Evolutionary conservation across 306 rosid genomes (phyloP), one percentile per base, ranked within the genome.

Genomic region (Fragaria vesca): DNA sequence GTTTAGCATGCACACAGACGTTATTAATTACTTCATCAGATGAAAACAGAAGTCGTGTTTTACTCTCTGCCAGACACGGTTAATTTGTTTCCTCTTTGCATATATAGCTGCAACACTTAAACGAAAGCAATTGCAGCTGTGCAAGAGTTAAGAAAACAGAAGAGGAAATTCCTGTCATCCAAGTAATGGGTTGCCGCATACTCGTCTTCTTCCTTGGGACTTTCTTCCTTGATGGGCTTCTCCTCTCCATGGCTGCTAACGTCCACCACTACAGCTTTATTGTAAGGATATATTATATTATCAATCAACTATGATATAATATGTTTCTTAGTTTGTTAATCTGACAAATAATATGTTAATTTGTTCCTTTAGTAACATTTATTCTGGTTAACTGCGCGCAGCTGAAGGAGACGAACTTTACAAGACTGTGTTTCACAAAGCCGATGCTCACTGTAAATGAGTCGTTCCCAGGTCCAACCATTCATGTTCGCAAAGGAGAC

Each of bases 391-490:
- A 20, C 45, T 67, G 34, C 6, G 52, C 67, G 45, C 72, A 83
- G 86, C 11, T 79, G 65, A 55, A 58, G n/a, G 81, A 83, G 58
- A 76, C 71, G 3, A 75, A 71, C 52, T 79, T 58, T 6, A 72
- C 78, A 4, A 79, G 81, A 24, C 75, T 83, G 0, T 83, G 87
- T 47, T 46, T 34, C 20, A 80, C 69, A 12, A 83, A 83, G 73
- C 73, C 76, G 72, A 72, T 80, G 75, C 63, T 83, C 26, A 71
- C 77, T 4, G 84, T 80, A 4, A 83, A 83, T 11, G 70, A 76
- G 66, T 20, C 40, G 40, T 38, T 38, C 40, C 40, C 40, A 38
- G 40, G 40, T 38, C 40, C 40, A 38, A 38, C 40, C 40, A 38
- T 38, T 38, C 40, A 38, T 38, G 40, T 38, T 5, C 40, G 40